Percentiles rank a stretch among this genome's conserved stretches.
Evolutionary conservation across 768 basidiomycete genomes (phyloP).

Genomic region (Lactarius psammicola): DNA sequence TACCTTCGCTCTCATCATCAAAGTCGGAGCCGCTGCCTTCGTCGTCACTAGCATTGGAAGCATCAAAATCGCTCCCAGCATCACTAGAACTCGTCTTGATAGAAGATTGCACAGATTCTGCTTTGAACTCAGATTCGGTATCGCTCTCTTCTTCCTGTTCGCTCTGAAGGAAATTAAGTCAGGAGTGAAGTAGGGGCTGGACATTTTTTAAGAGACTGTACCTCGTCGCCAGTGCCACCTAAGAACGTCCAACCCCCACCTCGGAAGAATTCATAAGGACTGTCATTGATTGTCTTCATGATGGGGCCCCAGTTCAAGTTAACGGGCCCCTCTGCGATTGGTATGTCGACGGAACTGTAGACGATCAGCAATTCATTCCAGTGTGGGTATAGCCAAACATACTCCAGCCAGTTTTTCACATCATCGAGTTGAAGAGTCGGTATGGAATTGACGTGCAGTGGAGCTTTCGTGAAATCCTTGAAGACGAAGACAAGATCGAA

Average conservation of each 20-base stretch:
- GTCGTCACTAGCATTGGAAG: constrained; percentile 52
- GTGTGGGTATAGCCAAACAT: constrained; percentile 36
- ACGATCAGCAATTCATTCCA: constrained; percentile 17
- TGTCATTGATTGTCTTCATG: constrained; percentile 98
- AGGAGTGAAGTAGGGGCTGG: constrained; percentile 1
- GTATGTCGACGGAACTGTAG: constrained; percentile 90
- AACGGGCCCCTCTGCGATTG: constrained; percentile 92
- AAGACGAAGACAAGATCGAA: constrained; percentile 98
- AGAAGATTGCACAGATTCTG: constrained; percentile 42
- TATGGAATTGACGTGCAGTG: constrained; percentile 96
- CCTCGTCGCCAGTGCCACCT: constrained; percentile 61
- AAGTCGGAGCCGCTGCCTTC: constrained; percentile 70
- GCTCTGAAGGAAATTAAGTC: constrained; percentile 37
- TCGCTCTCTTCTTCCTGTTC: constrained; percentile 64
- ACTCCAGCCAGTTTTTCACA: constrained; percentile 99
- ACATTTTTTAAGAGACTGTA: constrained; percentile 35
- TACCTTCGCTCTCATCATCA: constrained; percentile 60
- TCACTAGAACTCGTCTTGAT: constrained; percentile 38
- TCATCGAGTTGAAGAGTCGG: constrained; percentile 88
- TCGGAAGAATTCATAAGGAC: constrained; percentile 92
- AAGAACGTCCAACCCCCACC: constrained; percentile 96
- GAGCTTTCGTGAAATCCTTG: constrained; percentile 90
- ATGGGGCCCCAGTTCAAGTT: constrained; percentile 98
- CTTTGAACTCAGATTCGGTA: constrained; percentile 60
- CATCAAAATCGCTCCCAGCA: constrained; percentile 56